Evolutionary conservation across 805 yeast genomes (phyloP).

Genomic region (Candida multigemmis): DNA sequence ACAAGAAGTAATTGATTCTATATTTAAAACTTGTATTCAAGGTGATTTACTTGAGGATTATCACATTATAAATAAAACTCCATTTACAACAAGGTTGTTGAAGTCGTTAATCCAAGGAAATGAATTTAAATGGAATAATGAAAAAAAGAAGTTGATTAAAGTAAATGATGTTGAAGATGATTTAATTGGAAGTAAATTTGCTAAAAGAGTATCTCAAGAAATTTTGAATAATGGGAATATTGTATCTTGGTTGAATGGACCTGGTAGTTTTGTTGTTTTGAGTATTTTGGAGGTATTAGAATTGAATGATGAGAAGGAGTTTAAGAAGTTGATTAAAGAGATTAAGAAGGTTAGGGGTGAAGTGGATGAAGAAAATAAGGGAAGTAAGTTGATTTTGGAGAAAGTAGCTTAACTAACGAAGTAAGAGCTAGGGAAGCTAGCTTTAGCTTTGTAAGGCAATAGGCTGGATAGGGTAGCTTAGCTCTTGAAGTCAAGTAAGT

Average conservation of each 20-base stretch:
- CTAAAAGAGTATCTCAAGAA: conserved; percentile 42
- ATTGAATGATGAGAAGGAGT: conserved; percentile 20
- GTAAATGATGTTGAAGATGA: conserved; percentile 35
- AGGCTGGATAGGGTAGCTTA: too few relatives aligned
- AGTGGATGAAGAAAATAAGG: conserved; percentile 50
- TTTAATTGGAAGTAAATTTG: conserved; percentile 62
- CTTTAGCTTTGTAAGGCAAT: too few relatives aligned
- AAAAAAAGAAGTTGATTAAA: conserved; percentile 36
- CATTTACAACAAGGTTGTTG: conserved; percentile 66
- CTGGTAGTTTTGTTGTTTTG: conserved; percentile 75
- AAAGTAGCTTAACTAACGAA: too few relatives aligned
- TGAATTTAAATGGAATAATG: conserved; percentile 59
- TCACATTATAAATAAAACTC: conserved; percentile 57
- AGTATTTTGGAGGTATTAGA: conserved; percentile 64
- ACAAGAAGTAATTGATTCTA: conserved; percentile 42
- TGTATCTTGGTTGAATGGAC: conserved; percentile 53
- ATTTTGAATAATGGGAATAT: conserved; percentile 40
- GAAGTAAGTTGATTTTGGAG: conserved; percentile 39
- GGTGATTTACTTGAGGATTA: conserved; percentile 61
- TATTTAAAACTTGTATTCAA: conserved; percentile 46
- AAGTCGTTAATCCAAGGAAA: conserved; percentile 79
- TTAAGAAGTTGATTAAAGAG: conserved; percentile 41
- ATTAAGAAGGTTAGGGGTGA: conserved; percentile 43
- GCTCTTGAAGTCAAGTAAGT: too few relatives aligned
- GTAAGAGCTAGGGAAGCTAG: too few relatives aligned